Percentiles rank a stretch among this genome's conserved stretches.
Evolutionary conservation across 2,329 filamentous ascomycete species (phyloP).

Genomic region (Microascus cirrosus): DNA sequence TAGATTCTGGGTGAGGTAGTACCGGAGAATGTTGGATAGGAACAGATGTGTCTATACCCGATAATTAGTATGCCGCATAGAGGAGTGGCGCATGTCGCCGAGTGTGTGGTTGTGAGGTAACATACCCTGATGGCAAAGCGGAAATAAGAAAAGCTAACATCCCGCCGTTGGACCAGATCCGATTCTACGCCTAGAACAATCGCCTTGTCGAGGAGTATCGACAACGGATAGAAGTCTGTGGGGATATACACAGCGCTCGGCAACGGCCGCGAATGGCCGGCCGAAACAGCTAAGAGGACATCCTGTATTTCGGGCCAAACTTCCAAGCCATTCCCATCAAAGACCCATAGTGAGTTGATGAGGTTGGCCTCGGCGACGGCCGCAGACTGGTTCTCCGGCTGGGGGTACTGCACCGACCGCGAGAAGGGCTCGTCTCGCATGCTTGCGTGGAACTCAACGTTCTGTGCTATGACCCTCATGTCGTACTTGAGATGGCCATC

Average conservation of each 20-base stretch:
- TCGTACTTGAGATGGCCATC: constrained; percentile 88
- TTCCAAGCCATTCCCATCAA: constrained; percentile 77
- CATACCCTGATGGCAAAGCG: constrained; percentile 78
- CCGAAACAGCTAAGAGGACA: constrained; percentile 60
- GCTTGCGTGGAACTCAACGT: constrained; percentile 88
- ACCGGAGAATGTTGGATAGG: constrained; percentile 74
- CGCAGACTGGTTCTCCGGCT: not conserved
- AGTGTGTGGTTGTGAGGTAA: constrained; percentile 8
- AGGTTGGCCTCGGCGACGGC: constrained; percentile 24
- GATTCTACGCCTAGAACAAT: constrained; percentile 85
- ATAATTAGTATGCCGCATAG: constrained; percentile 3
- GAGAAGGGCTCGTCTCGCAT: constrained; percentile 69
- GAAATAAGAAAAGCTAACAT: constrained; percentile 83
- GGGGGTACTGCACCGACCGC: constrained; percentile 4
- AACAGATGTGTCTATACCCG: constrained; percentile 71
- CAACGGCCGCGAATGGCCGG: constrained; percentile 56
- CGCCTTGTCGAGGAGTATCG: constrained; percentile 76
- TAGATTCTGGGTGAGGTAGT: constrained; percentile 65
- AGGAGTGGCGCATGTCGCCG: not conserved
- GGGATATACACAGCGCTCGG: constrained; percentile 65
- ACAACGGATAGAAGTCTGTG: constrained; percentile 92
- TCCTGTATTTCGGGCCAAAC: constrained; percentile 85
- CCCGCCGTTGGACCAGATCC: constrained; percentile 84
- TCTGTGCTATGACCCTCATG: constrained; percentile 92
- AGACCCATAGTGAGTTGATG: constrained; percentile 86